These are phyloP conservation scores for Rasamsonia emersonii DNA, from an alignment of 2,329 filamentous ascomycete species.

Conservation along the genomic window DNA sequence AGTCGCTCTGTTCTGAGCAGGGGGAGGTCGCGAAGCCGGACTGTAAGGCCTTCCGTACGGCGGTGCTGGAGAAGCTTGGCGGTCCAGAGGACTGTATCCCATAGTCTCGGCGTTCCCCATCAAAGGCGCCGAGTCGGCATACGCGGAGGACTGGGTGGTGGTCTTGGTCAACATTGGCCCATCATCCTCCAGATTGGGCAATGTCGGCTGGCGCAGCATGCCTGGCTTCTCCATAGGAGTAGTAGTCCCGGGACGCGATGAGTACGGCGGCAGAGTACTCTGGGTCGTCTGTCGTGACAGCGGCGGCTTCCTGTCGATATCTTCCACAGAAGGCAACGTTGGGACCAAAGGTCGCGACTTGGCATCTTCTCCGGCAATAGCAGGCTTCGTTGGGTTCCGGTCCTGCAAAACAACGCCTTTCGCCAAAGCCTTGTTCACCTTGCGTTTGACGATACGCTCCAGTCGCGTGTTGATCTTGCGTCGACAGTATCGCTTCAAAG, in stretches of 20 bases:
- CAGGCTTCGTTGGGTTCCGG: slow-evolving; percentile 39
- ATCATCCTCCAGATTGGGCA: slow-evolving; percentile 37
- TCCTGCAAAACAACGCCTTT: slow-evolving; percentile 58
- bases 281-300: slow-evolving; percentile 53
- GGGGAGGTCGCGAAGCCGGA: slow-evolving; percentile 19
- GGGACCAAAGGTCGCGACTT: slow-evolving; percentile 21
- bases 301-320: slow-evolving; percentile 35
- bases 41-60: too few relatives aligned
- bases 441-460: slow-evolving; percentile 72
- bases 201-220: slow-evolving; percentile 20
- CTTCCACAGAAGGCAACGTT: slow-evolving; percentile 57
- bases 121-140: slow-evolving; percentile 45
- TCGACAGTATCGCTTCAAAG: slow-evolving; percentile 75
- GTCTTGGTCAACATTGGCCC: slow-evolving; percentile 33
- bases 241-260: slow-evolving; percentile 50
- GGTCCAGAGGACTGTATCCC: slow-evolving; percentile 28
- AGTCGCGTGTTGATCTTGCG: slow-evolving; percentile 84
- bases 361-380: slow-evolving; percentile 17
- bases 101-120: slow-evolving; percentile 22
- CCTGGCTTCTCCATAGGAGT: slow-evolving; percentile 16
- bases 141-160: slow-evolving; percentile 41
- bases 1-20: slow-evolving; percentile 20
- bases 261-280: slow-evolving; percentile 54
- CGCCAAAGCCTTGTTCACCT: slow-evolving; percentile 79
- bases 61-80: too few relatives aligned